phyloP scores from a whole-genome alignment of 257 asterid genomes.

The Coffea canephora region DNA sequence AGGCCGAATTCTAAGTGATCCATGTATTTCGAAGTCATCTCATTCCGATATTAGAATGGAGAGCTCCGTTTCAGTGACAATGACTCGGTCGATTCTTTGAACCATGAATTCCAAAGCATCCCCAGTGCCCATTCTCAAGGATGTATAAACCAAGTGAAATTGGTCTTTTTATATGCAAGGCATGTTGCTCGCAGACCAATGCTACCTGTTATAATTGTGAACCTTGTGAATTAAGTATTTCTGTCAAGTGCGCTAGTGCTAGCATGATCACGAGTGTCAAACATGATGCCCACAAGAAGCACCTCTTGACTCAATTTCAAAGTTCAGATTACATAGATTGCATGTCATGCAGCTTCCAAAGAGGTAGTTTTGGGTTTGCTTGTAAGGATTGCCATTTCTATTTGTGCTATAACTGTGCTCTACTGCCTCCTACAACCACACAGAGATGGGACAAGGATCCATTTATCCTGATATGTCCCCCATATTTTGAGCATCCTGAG shows the following conservation, averaged over 20 bases:
- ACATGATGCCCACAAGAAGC: neutral
- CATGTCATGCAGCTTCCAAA: no score
- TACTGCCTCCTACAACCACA: neutral
- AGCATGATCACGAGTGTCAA: neutral
- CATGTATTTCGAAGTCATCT: no score
- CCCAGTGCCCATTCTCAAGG: no score
- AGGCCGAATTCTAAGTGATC: no score
- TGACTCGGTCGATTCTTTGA: no score
- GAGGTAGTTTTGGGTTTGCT: neutral
- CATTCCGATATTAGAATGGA: no score
- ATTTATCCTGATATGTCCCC: neutral
- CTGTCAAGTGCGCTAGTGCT: neutral
- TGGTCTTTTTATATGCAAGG: neutral
- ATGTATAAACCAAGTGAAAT: no score
- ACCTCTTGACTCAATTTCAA: neutral
- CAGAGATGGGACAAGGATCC: neutral
- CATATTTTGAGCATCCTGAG: neutral
- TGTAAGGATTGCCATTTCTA: constrained; percentile 3
- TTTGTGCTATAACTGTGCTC: neutral
- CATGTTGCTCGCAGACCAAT: neutral
- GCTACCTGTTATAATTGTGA: neutral
- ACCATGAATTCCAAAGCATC: no score
- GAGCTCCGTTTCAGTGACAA: no score
- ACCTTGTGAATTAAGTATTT: neutral
- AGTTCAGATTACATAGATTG: neutral